Percentiles rank a stretch among this genome's conserved stretches.
phyloP scores from a whole-genome alignment of 176 grass and related monocot species.

The Juncus inflexus region DNA sequence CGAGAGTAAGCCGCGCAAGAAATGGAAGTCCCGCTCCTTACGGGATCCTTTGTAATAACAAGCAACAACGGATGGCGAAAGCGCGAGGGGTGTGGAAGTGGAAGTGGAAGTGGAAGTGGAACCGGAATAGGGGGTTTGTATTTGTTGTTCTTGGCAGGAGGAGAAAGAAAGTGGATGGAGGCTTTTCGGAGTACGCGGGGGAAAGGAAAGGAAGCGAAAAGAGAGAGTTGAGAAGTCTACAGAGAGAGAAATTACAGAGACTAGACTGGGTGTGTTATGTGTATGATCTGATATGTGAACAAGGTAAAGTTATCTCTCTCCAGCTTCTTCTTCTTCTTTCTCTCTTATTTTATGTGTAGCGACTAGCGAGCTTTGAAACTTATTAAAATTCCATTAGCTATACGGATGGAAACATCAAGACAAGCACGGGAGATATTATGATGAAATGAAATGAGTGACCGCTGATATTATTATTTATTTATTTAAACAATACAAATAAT shows the following conservation, averaged over 20 bases:
- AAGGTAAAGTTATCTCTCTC: slow-evolving; percentile 20
- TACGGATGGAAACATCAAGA: not conserved
- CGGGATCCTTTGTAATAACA: not conserved
- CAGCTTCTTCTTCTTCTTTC: not conserved
- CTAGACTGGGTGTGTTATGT: not conserved
- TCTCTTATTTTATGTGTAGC: not conserved
- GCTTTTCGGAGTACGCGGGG: not conserved
- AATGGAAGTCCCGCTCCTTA: slow-evolving; percentile 3
- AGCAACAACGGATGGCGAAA: slow-evolving; percentile 13
- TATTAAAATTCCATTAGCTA: not conserved
- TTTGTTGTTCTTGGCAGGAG: not conserved
- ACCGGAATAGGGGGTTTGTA: too few relatives aligned
- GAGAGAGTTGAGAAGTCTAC: slow-evolving; percentile 17
- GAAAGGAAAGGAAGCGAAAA: not conserved
- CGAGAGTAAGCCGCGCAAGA: not conserved
- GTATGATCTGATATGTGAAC: slow-evolving; percentile 17
- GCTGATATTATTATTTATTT: not conserved
- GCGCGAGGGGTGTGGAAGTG: not conserved
- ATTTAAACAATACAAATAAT: not conserved
- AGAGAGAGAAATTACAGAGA: slow-evolving; percentile 32
- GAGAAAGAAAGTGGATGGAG: not conserved
- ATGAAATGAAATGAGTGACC: not conserved
- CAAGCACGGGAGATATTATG: not conserved
- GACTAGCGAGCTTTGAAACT: too few relatives aligned
- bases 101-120: too few relatives aligned